Conservation (phyloP, 2,329 filamentous ascomycete species). For the Allantophomopsis cytisporea region DNA sequence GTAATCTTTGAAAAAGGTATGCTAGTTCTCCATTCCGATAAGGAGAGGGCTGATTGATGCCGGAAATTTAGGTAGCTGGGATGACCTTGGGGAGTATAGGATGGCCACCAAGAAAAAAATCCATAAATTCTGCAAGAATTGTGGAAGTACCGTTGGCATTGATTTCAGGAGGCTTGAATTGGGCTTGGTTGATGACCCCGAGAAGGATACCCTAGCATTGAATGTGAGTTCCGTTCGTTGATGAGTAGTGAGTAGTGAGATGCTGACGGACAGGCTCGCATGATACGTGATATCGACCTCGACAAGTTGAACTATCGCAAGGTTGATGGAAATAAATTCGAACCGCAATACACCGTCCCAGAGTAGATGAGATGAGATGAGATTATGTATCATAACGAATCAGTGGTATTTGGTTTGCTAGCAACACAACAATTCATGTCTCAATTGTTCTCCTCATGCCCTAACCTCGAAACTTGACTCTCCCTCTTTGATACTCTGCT, state of each 20-base stretch:
- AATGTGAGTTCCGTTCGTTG: conserved; percentile 8
- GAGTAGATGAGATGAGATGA: too few relatives aligned
- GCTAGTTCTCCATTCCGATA: background rate
- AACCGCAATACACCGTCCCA: background rate
- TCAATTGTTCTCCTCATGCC: too few relatives aligned
- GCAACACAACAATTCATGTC: too few relatives aligned
- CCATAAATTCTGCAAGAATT: conserved; percentile 11
- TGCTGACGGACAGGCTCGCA: conserved; percentile 6
- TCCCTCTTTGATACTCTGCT: conserved; percentile 48
- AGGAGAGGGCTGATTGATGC: background rate
- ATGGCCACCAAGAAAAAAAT: background rate
- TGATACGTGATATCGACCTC: conserved; percentile 10
- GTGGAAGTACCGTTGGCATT: conserved; percentile 10
- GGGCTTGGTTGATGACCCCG: conserved; percentile 6
- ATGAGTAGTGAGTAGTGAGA: background rate
- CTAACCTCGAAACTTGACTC: conserved; percentile 52
- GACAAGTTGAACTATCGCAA: conserved; percentile 7
- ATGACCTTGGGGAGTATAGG: background rate
- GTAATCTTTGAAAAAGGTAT: conserved; percentile 6
- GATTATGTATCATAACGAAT: too few relatives aligned
- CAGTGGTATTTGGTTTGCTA: too few relatives aligned
- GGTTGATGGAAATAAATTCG: conserved; percentile 7
- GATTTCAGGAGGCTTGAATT: conserved; percentile 3
- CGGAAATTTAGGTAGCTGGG: background rate
- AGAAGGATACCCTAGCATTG: conserved; percentile 9